A percentile compares a stretch with the other conserved stretches of the same genome.
phyloP scores from a whole-genome alignment of 768 basidiomycete genomes.

The Pulveroboletus sp. region DNA sequence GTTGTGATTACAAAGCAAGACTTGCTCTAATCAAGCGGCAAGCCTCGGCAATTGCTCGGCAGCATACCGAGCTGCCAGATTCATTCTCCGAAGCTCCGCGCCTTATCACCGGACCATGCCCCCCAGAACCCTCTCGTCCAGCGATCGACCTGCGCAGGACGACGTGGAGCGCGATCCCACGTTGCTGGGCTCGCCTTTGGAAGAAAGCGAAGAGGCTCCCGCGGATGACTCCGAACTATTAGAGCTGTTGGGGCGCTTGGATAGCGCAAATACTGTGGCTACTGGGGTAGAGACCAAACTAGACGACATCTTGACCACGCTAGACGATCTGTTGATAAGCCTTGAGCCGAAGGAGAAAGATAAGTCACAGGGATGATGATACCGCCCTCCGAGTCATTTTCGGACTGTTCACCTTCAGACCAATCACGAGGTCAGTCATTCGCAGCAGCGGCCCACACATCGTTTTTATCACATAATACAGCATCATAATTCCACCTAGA shows the following conservation, averaged over 20 bases:
- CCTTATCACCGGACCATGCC: constrained; percentile 24
- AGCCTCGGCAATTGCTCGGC: too few relatives aligned
- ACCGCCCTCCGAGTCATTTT: constrained; percentile 1
- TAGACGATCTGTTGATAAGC: constrained; percentile 51
- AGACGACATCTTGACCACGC: constrained; percentile 55
- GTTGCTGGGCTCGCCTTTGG: constrained; percentile 30
- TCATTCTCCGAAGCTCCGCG: constrained; percentile 23
- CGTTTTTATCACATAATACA: constrained; percentile 3
- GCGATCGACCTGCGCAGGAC: constrained; percentile 5
- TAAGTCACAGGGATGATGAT: background rate
- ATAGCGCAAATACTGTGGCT: constrained; percentile 58
- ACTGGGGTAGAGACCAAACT: constrained; percentile 59
- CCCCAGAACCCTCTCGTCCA: constrained; percentile 18
- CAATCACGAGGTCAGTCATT: constrained; percentile 15
- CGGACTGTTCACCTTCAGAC: background rate
- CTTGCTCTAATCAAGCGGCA: too few relatives aligned
- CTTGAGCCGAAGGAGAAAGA: constrained; percentile 33
- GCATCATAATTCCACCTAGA: constrained; percentile 14
- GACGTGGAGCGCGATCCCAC: constrained; percentile 38
- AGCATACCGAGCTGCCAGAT: too few relatives aligned
- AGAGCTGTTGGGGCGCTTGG: constrained; percentile 54
- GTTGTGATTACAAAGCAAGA: background rate
- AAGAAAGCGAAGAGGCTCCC: constrained; percentile 20
- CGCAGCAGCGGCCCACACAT: background rate
- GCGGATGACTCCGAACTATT: constrained; percentile 43